Conservation (phyloP, 176 grass and related monocot genomes). For the Echinochloa phyllopogon region DNA sequence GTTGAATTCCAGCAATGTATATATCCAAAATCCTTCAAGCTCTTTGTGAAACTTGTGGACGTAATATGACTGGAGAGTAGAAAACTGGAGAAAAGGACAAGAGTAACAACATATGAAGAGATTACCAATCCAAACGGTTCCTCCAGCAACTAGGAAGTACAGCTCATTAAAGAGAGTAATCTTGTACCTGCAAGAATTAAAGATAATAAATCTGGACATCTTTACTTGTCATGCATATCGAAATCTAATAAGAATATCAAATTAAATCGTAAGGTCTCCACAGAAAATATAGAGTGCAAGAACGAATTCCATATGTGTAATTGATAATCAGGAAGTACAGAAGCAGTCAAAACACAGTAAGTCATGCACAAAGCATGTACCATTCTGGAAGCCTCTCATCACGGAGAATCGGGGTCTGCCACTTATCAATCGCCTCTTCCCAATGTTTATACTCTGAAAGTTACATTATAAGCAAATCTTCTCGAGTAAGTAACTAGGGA, state of each 20-base stretch:
- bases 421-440: slow-evolving; percentile 94
- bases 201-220: slow-evolving; percentile 9
- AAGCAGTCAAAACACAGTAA: slow-evolving; percentile 17
- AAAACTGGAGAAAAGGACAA: not conserved
- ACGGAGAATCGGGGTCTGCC: slow-evolving; percentile 78
- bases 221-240: slow-evolving; percentile 28
- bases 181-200: slow-evolving; percentile 87
- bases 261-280: slow-evolving; percentile 30
- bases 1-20: not conserved
- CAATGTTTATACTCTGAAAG: slow-evolving; percentile 85
- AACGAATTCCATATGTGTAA: not conserved
- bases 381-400: slow-evolving; percentile 93
- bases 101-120: slow-evolving; percentile 24
- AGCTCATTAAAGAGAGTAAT: slow-evolving; percentile 95
- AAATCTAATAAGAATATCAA: slow-evolving; percentile 31
- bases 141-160: slow-evolving; percentile 94
- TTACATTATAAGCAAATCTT: slow-evolving; percentile 32
- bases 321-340: slow-evolving; percentile 21
- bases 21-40: slow-evolving; percentile 26
- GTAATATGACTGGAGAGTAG: not conserved
- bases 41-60: not conserved
- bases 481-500: slow-evolving; percentile 25
- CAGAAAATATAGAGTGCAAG: slow-evolving; percentile 4
- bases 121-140: slow-evolving; percentile 95
- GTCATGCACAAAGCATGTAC: slow-evolving; percentile 49